These are phyloP conservation scores for Lathyrus oleraceus DNA, from an alignment of 306 rosid genomes.

Conservation along the genomic window DNA sequence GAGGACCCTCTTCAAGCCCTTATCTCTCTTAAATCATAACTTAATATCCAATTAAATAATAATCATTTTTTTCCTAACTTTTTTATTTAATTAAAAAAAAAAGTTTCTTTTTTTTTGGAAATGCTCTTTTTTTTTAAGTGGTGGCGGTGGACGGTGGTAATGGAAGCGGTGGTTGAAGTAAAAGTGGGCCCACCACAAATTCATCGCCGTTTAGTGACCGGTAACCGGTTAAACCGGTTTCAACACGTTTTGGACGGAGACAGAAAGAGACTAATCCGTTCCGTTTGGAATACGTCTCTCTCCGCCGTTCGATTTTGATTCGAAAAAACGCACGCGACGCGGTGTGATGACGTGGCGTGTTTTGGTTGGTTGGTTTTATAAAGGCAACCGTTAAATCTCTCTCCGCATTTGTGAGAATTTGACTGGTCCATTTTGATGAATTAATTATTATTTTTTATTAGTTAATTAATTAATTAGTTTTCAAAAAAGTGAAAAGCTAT, in stretches of 20 bases:
- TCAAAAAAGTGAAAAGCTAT: neutral
- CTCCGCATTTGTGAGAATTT: constrained; percentile 17
- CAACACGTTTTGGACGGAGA: constrained; percentile 52
- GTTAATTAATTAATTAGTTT: no score
- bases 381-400: constrained; percentile 31
- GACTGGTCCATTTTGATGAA: constrained; percentile 41
- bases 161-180: constrained; percentile 21
- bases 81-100: neutral
- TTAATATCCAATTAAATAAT: constrained; percentile 41
- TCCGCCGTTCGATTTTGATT: constrained; percentile 39
- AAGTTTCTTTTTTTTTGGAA: neutral
- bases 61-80: neutral
- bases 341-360: constrained; percentile 7
- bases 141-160: constrained; percentile 31
- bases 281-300: constrained; percentile 44
- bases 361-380: constrained; percentile 30
- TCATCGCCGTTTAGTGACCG: constrained; percentile 47
- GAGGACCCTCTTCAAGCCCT: constrained; percentile 41
- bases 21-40: constrained; percentile 52
- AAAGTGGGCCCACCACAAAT: constrained; percentile 40
- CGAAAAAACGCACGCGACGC: constrained; percentile 36
- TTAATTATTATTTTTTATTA: neutral
- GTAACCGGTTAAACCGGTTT: constrained; percentile 41
- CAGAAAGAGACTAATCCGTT: constrained; percentile 23
- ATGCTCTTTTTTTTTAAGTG: neutral